Conservation (phyloP, 768 basidiomycete genomes). For the Phanerochaete carnosa region DNA sequence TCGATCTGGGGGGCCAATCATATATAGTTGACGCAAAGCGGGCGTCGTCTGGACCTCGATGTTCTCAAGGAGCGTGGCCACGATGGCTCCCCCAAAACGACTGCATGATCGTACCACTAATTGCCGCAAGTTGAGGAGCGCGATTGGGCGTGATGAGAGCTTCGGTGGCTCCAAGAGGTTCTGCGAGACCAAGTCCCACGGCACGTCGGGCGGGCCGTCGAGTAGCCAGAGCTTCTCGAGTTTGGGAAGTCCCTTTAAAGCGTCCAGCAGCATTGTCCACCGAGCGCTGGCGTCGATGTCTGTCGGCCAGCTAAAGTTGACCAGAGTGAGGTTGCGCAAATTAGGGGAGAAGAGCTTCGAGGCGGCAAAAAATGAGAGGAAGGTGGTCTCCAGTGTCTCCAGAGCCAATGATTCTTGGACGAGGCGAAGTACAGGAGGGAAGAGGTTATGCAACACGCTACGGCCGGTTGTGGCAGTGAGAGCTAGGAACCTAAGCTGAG, state of each 20-base stretch:
- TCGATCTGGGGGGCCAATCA: neutral
- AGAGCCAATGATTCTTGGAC: neutral
- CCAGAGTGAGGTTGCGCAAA: neutral
- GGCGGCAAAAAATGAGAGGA: neutral
- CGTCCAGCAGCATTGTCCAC: neutral
- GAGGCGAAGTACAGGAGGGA: neutral
- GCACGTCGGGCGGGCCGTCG: neutral
- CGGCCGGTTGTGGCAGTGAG: neutral
- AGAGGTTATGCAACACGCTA: neutral
- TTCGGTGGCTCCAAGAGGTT: neutral
- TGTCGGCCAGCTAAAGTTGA: neutral
- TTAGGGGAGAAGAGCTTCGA: neutral
- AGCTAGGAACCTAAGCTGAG: neutral
- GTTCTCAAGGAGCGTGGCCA: neutral
- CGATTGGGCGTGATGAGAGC: neutral
- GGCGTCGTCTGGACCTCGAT: neutral
- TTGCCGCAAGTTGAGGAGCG: neutral
- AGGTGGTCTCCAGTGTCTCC: neutral
- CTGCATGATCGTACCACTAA: neutral
- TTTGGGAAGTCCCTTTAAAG: neutral
- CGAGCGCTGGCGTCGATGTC: neutral
- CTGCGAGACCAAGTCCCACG: neutral
- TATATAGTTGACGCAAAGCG: neutral
- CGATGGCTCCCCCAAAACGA: neutral
- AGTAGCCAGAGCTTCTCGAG: neutral